These are phyloP conservation scores for Ophidiomyces ophidiicola DNA, from an alignment of 2,329 filamentous ascomycete genomes.

Conservation along the genomic window DNA sequence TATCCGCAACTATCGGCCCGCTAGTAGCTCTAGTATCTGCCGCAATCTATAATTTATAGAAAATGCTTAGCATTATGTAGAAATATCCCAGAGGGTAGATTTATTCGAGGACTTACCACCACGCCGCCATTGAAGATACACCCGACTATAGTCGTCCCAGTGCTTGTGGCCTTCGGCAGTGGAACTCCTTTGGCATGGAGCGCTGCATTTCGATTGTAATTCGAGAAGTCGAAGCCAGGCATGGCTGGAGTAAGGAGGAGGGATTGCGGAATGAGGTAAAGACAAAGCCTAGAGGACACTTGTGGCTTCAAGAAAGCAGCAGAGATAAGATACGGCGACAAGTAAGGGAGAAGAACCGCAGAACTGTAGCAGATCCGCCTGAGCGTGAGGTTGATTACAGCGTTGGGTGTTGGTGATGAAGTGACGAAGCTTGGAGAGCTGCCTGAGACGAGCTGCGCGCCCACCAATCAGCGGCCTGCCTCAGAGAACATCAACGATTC, in stretches of 20 bases:
- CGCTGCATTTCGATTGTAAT: constrained; percentile 97
- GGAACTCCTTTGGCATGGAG: constrained; percentile 89
- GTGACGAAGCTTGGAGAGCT: constrained; percentile 36
- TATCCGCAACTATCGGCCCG: constrained; percentile 97
- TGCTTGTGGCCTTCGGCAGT: constrained; percentile 93
- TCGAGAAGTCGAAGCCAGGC: constrained; percentile 98
- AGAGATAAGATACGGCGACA: too few relatives aligned
- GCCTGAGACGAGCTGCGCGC: constrained; percentile 20
- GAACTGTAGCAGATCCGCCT: too few relatives aligned
- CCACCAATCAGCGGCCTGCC: constrained; percentile 11
- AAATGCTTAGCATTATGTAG: constrained; percentile 17
- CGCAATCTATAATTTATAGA: constrained; percentile 55
- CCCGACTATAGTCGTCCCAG: constrained; percentile 96
- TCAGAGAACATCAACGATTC: neutral
- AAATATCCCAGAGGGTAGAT: constrained; percentile 2
- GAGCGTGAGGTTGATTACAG: too few relatives aligned
- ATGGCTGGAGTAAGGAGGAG: constrained; percentile 41
- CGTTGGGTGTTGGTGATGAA: constrained; percentile 15
- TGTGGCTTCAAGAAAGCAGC: too few relatives aligned
- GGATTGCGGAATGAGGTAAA: constrained; percentile 11
- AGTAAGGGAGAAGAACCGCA: too few relatives aligned
- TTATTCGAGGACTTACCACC: constrained; percentile 55
- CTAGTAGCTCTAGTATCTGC: constrained; percentile 96
- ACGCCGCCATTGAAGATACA: constrained; percentile 95
- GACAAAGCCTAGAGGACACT: neutral